Evolutionary conservation across 2,329 filamentous ascomycete species (phyloP).

Genomic region (Ophiostoma pallidulum): DNA sequence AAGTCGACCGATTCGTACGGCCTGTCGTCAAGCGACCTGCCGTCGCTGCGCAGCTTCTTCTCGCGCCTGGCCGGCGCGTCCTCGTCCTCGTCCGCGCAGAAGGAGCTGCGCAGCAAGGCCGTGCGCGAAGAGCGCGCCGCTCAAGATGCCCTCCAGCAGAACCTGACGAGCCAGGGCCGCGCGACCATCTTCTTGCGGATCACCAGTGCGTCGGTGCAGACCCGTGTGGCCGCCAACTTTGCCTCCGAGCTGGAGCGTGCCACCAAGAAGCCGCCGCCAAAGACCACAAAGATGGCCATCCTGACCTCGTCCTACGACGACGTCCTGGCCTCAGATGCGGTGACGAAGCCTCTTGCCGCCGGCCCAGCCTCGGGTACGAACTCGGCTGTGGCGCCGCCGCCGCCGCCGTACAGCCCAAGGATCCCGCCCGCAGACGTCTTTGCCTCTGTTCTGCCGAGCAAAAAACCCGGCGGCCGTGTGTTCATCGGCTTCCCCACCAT

Average conservation of each 20-base stretch:
- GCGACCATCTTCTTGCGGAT: constrained; percentile 84
- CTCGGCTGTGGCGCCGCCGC: constrained; percentile 18
- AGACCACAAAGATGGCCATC: constrained; percentile 74
- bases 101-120: constrained; percentile 41
- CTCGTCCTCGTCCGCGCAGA: constrained; percentile 33
- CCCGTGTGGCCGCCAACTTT: constrained; percentile 62
- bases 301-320: constrained; percentile 89
- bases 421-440: constrained; percentile 62
- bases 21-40: constrained; percentile 38
- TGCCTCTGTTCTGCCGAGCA: constrained; percentile 77
- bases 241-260: constrained; percentile 84
- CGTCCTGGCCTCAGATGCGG: constrained; percentile 49
- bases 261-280: constrained; percentile 94
- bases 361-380: neutral
- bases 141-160: constrained; percentile 56
- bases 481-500: constrained; percentile 98
- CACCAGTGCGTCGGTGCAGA: constrained; percentile 73
- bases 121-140: constrained; percentile 53
- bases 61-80: constrained; percentile 55
- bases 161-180: constrained; percentile 59
- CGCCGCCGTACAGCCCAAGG: constrained; percentile 35
- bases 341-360: constrained; percentile 11
- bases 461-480: constrained; percentile 70
- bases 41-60: constrained; percentile 70
- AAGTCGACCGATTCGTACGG: constrained; percentile 43